phyloP scores from a whole-genome alignment of 495 filamentous ascomycete species.

The Cercophora scortea region DNA sequence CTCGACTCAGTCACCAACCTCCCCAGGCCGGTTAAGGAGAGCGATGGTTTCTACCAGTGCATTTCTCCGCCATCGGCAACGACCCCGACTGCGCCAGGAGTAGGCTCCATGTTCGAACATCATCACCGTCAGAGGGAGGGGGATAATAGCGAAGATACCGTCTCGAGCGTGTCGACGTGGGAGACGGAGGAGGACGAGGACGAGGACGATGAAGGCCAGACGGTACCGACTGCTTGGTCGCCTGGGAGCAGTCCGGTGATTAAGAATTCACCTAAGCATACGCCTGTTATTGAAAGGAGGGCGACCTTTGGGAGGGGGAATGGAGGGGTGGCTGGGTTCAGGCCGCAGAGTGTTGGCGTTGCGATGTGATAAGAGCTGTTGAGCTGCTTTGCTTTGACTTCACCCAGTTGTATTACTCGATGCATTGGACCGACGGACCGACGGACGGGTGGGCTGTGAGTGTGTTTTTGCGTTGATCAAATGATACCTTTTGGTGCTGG shows the following conservation, averaged over 20 bases:
- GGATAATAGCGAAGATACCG: constrained; percentile 25
- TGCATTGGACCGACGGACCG: too few species aligned
- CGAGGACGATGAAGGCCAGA: constrained; percentile 6
- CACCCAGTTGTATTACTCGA: too few species aligned
- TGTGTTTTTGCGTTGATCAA: background rate
- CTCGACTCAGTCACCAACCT: constrained; percentile 40
- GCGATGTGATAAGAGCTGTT: constrained; percentile 17
- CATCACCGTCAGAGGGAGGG: background rate
- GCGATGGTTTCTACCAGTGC: constrained; percentile 47
- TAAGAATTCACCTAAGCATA: constrained; percentile 22
- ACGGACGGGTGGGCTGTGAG: too few species aligned
- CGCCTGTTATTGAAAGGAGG: constrained; percentile 17
- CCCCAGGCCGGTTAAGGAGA: constrained; percentile 36
- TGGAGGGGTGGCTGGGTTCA: background rate
- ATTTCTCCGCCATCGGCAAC: constrained; percentile 25
- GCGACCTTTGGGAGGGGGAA: constrained; percentile 14
- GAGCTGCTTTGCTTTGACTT: too few species aligned
- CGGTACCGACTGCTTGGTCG: constrained; percentile 35
- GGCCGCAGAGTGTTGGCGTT: constrained; percentile 17
- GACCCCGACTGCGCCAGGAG: constrained; percentile 6
- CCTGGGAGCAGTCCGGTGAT: constrained; percentile 33
- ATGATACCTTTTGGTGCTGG: background rate
- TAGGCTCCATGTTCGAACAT: background rate
- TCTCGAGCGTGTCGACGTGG: constrained; percentile 18
- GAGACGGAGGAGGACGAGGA: constrained; percentile 5